Base-by-base conservation (phyloP, 2,329 filamentous ascomycete genomes). In the Akanthomyces muscarius region DNA sequence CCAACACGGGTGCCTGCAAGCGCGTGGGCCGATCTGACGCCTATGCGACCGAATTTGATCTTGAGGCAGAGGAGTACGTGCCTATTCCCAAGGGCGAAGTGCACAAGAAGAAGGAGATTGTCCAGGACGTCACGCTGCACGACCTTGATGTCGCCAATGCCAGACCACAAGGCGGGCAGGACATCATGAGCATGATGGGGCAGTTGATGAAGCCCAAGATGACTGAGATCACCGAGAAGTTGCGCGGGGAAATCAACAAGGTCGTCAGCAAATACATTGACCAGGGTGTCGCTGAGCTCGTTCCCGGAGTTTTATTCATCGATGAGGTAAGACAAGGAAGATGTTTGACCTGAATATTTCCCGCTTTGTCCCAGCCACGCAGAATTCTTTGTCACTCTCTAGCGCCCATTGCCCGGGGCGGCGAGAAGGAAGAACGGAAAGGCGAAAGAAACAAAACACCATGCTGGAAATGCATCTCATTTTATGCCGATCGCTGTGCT, bases 181-280 rank as follows among this genome's bases (percentile, higher is more conserved):
- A 99, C 76, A 96, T 99, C 68, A 98, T 99, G 93, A 97, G 93
- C 81, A 98, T 99, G 95, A 98, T 99, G 94, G 95, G 95, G 71
- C 95, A 99, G 78, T 80, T 99, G 72, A 97, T 98, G 92, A 98
- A 98, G 84, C 95, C 95, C 66, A 96, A 96, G 82, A 97, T 97
- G 88, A 99, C 95, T 6, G 95, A 99, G 76, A 98, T 99, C 72
- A 99, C 95, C 36, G 95, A 99, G 78, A 99, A 99, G 81, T 81
- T 99, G 72, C 87, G 95, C 65, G 82, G 86, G 62, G 95, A 99
- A 80, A 98, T 99, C 81, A 97, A 99, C 86, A 98, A 98, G 81
- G 94, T 99, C 36, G 95, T 99, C 69, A 97, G 92, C 83, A 92
- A 94, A 77, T 99, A 98, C 78, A 99, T 99, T 69, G 95, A 98